A percentile compares a stretch with the other conserved stretches of the same genome.
Evolutionary conservation across 23 red algal species (phyloP).

Genomic region (Gracilaria vermiculophylla): DNA sequence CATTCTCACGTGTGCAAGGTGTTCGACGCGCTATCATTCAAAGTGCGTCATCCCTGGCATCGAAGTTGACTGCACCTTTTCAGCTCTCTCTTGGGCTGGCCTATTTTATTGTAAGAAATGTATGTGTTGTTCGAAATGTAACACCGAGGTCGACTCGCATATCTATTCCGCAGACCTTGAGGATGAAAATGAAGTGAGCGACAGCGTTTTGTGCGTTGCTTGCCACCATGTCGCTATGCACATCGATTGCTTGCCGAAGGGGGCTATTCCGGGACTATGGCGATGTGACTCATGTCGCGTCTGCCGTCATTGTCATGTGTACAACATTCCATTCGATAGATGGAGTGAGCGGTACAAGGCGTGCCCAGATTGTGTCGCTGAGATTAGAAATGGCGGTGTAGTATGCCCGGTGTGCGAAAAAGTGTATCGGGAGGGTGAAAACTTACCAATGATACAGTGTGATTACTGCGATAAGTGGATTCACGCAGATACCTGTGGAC

Average conservation of each 20-base stretch:
- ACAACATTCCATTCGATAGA: conserved; percentile 1
- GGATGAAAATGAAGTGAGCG: conserved; percentile 6
- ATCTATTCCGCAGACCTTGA: conserved; percentile 6
- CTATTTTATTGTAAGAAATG: conserved; percentile 43
- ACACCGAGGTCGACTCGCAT: not conserved
- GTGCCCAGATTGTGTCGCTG: conserved; percentile 7
- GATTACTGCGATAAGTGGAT: conserved; percentile 67
- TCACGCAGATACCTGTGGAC: conserved; percentile 45
- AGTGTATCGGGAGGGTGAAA: conserved; percentile 48
- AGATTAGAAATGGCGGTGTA: conserved; percentile 28
- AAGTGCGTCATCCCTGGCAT: conserved; percentile 11
- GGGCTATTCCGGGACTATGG: not conserved
- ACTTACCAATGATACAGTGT: conserved; percentile 56
- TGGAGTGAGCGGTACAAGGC: conserved; percentile 54
- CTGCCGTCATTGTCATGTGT: conserved; percentile 43
- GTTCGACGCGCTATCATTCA: conserved; percentile 21
- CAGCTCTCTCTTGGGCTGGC: conserved; percentile 9
- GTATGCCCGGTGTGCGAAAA: conserved; percentile 54
- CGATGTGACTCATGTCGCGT: conserved; percentile 54
- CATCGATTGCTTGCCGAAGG: conserved; percentile 8
- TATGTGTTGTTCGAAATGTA: conserved; percentile 30
- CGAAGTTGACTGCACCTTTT: conserved; percentile 6
- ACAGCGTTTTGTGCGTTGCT: conserved; percentile 14
- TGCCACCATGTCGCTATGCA: conserved; percentile 49
- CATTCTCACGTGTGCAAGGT: conserved; percentile 34